Base-by-base conservation (phyloP, 441 rosid genomes). In the Viola pubescens region DNA sequence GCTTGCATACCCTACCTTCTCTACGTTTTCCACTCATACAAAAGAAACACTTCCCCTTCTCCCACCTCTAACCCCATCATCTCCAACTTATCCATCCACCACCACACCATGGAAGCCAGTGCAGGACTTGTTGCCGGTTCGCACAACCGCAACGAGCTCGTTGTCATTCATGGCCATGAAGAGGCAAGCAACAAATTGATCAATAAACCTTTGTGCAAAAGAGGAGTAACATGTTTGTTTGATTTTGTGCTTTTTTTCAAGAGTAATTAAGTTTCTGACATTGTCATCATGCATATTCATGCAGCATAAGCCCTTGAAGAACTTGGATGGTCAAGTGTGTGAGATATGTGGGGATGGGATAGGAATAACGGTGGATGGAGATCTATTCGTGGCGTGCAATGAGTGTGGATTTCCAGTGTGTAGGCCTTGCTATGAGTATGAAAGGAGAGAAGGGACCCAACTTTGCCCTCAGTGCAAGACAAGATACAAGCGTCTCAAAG, bases 51-150 rank as follows among this genome's bases (percentile, higher is more conserved):
- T 11, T 47, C 62, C 47, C 46, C 73, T 42, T 59, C 54, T 16
- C 54, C 48, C 44, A 61, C 43, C 48, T 14, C 44, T 47, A 55
- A 47, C 69, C 57, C 62, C 56, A 7, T 54, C 14, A 52, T 46
- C 67, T 59, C 62, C 56, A 7, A 52, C 14, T 26, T n/a, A n/a
- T 45, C 45, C 50, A 37, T 52, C 61, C 19, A 41, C 39, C 54
- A 9, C 45, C 54, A 51, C 61, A 0, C 73, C 71, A 94, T 94
- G 98, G 98, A 94, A 79, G 99, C 99, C 12, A 86, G 89, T 38
- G 99, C 97, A 50, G 98, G 97, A 54, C 95, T 94, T 8, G 96
- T 94, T 0, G 98, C 97, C 14, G 98, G 98, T 53, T 94, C 98
- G 34, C 98, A 89, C 81, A 94, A 89, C 74, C 94, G 99, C 66